Evolutionary conservation across 306 rosid species (phyloP), one percentile per base, ranked within the genome.

Genomic region (Dryas octopetala): DNA sequence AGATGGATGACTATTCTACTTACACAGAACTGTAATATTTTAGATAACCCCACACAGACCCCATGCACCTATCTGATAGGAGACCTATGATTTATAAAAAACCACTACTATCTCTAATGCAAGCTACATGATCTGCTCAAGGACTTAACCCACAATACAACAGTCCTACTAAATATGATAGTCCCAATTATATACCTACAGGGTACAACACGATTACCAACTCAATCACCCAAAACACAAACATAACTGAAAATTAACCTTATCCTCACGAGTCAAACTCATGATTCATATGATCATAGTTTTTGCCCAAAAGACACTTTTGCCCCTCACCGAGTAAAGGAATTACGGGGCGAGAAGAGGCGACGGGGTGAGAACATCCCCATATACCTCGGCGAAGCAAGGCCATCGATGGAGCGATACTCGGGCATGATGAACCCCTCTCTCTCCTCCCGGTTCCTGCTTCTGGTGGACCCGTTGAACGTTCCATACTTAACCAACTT

Each of bases 341-440:
- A 85, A 49, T 17, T 79, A 3, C 88, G 91, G 0, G 96, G 84
- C 0, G 97, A 87, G 88, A 91, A 90, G 62, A 95, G 85, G n/a
- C 93, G 95, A 0, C 91, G 96, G 0, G 98, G 90, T 0, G 98
- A 90, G 75, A 94, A 90, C 91, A 87, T 90, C 4, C 86, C 89
- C 88, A 81, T 45, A 38, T 79, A 78, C 6, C 97, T 77, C 0
- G 96, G 96, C 0, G 97, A 87, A 73, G 97, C 91, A 10, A 89
- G 86, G 38, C 86, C 88, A 0, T 91, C 89, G 1, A 95, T 83
- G 2, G 95, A 66, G 7, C 86, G 91, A 63, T 87, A 84, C 9
- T 91, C 89, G 0, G 89, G 83, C 57, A 80, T 16, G 59, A 82
- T 79, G 58, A 87, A 86, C 7, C 84, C 81, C 15, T 89, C 86